Conservation (phyloP, 1,139 yeast genomes). For the Yamadazyma dendronema region DNA sequence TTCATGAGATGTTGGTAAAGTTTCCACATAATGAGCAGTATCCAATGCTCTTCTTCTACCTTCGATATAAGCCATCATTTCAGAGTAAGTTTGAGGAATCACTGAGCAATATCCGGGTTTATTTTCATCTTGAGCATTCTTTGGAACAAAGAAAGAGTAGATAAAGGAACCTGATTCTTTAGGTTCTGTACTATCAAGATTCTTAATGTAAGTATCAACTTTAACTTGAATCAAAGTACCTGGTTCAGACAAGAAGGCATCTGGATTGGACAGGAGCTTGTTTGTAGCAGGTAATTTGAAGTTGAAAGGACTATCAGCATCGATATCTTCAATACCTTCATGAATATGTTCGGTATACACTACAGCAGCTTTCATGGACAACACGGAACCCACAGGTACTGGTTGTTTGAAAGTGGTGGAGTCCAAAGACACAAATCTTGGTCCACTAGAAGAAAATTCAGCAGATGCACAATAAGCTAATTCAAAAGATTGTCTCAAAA, state of each 20-base stretch:
- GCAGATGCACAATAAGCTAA: conserved; percentile 92
- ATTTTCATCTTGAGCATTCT: conserved; percentile 33
- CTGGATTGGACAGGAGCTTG: conserved; percentile 48
- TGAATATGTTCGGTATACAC: conserved; percentile 75
- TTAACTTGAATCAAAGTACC: conserved; percentile 88
- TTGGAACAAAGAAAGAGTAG: conserved; percentile 83
- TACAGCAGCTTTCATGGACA: conserved; percentile 76
- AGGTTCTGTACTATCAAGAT: conserved; percentile 56
- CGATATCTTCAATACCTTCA: conserved; percentile 30
- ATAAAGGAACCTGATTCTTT: conserved; percentile 85
- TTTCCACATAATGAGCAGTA: conserved; percentile 67
- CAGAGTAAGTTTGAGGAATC: conserved; percentile 82
- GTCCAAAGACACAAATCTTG: conserved; percentile 85
- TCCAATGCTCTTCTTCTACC: conserved; percentile 88
- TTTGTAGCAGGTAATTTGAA: conserved; percentile 60
- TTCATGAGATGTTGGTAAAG: conserved; percentile 25
- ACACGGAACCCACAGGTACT: conserved; percentile 90
- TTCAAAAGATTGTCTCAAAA: conserved; percentile 88
- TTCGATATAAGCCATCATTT: conserved; percentile 87
- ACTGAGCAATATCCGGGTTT: conserved; percentile 58
- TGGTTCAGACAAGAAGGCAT: conserved; percentile 67
- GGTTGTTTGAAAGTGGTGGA: conserved; percentile 90
- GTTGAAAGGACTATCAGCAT: conserved; percentile 41
- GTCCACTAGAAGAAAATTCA: conserved; percentile 77
- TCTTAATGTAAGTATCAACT: conserved; percentile 77